Conservation (phyloP, 805 yeast genomes). For the Metschnikowia henanensis region DNA sequence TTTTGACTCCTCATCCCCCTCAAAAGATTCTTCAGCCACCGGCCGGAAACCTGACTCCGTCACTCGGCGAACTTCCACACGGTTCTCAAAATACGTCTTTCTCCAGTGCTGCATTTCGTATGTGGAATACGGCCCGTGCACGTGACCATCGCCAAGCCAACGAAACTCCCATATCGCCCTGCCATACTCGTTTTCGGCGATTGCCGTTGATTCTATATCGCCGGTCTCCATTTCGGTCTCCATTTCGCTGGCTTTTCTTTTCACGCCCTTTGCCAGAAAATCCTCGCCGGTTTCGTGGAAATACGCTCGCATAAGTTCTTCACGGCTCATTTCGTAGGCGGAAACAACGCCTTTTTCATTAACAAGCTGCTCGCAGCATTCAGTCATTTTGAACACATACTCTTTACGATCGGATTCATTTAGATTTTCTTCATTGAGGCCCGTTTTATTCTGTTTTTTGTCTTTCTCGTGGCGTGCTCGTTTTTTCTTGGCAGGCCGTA, state of each 20-base stretch:
- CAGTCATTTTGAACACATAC: conserved; percentile 44
- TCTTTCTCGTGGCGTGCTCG: no score
- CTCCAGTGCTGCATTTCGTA: conserved; percentile 60
- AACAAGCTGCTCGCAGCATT: conserved; percentile 44
- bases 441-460: no score
- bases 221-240: conserved; percentile 20
- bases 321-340: conserved; percentile 55
- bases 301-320: conserved; percentile 47
- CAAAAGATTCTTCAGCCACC: conserved; percentile 23
- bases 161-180: conserved; percentile 48
- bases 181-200: conserved; percentile 25
- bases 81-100: conserved; percentile 45
- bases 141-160: conserved; percentile 39
- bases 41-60: conserved; percentile 26
- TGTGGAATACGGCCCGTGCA: conserved; percentile 51
- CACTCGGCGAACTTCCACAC: conserved; percentile 41
- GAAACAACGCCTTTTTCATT: conserved; percentile 40
- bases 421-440: no score
- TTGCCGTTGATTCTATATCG: no score
- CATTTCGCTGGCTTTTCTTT: conserved; percentile 23
- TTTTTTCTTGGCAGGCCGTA: conserved; percentile 14
- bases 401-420: conserved; percentile 18
- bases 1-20: not conserved
- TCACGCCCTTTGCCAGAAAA: conserved; percentile 21
- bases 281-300: conserved; percentile 43